Evolutionary conservation across 306 rosid genomes (phyloP).

Genomic region (Cucurbita argyrosperma): DNA sequence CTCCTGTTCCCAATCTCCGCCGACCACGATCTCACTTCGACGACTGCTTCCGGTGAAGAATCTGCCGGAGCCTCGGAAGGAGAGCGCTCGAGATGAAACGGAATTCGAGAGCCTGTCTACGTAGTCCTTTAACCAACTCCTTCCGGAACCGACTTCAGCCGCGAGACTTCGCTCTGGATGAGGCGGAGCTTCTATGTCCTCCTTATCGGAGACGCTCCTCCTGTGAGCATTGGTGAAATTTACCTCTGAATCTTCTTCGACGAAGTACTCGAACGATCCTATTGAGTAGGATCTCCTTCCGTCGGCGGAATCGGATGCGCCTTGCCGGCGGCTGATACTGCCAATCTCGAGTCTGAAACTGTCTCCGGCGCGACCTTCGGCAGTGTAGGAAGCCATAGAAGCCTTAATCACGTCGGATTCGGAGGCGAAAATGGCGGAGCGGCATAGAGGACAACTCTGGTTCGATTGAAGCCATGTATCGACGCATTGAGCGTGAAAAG

Average conservation of each 20-base stretch:
- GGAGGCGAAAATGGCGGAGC: constrained; percentile 9
- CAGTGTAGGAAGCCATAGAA: constrained; percentile 1
- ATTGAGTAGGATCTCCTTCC: constrained; percentile 53
- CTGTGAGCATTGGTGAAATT: constrained; percentile 27
- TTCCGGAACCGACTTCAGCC: constrained; percentile 39
- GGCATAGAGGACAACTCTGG: constrained; percentile 17
- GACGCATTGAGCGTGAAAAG: constrained; percentile 15
- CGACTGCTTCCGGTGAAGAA: constrained; percentile 55
- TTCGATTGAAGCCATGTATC: constrained; percentile 18
- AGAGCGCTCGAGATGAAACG: constrained; percentile 46
- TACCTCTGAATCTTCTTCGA: constrained; percentile 56
- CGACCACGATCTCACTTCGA: constrained; percentile 36
- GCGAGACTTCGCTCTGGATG: constrained; percentile 22
- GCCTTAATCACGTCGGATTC: constrained; percentile 11
- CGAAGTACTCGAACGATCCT: constrained; percentile 67
- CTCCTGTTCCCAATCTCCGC: constrained; percentile 50
- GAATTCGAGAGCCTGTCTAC: constrained; percentile 61
- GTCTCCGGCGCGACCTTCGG: constrained; percentile 4
- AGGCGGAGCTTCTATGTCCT: constrained; percentile 1
- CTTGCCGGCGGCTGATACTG: constrained; percentile 6
- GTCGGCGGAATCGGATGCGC: constrained; percentile 19
- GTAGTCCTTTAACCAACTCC: constrained; percentile 73
- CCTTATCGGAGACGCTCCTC: constrained; percentile 45
- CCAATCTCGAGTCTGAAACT: constrained; percentile 14
- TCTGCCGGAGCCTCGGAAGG: constrained; percentile 74